Base-by-base conservation (phyloP, 306 rosid species). In the Trichosanthes cucumerina region DNA sequence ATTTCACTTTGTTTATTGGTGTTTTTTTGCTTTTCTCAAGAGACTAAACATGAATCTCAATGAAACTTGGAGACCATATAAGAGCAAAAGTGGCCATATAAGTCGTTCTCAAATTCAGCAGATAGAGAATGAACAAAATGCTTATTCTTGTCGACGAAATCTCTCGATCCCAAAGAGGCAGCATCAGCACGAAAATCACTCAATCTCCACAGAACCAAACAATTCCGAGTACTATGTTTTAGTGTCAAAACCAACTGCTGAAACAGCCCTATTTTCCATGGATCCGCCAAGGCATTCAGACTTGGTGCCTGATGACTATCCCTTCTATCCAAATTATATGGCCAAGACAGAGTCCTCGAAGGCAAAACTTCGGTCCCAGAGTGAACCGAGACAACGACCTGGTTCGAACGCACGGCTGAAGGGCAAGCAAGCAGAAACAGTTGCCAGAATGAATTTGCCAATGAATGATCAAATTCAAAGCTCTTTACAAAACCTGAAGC, bases 381-480 rank as follows among this genome's bases (percentile, higher is more conserved):
- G 99, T 79, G 97, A 91, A 80, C 99, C 97, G 19, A 95, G 81
- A 85, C 93, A 91, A 80, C 76, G 98, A 63, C 96, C 98, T 3
- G 82, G 64, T 57, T 26, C 54, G 33, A 85, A 69, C 57, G 79
- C 7, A 65, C 84, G 54, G 72, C 82, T 79, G 44, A 88, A 82
- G 80, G 80, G 6, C 82, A 88, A 86, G 86, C 83, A 79, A 26
- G 77, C 53, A 49, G 90, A 88, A 78, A 72, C 63, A 26, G 59
- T 24, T 3, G 70, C 79, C 28, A 81, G 77, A 44, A 79, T 53
- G 50, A 36, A 4, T 24, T 41, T 28, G 24, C 23, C 84, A 13
- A 15, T 49, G 80, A 83, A 83, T 56, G 87, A 87, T 83, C 92
- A 82, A 75, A 77, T 84, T 62, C 83, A 79, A 46, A 81, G 77